Base-by-base conservation (phyloP, 164 flowering plant species). In the Houttuynia cordata region DNA sequence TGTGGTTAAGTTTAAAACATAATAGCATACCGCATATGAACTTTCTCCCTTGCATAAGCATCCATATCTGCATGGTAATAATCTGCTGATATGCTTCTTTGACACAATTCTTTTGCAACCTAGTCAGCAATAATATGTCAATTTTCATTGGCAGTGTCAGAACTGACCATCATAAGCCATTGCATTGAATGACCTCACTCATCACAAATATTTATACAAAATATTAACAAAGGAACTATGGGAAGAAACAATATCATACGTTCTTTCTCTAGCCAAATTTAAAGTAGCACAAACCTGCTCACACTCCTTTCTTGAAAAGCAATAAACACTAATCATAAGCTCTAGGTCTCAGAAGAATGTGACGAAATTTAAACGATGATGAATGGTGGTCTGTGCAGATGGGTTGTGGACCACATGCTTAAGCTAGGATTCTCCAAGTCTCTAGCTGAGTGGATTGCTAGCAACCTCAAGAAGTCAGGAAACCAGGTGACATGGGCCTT, bases 41-140 rank as follows among this genome's bases (percentile, higher is more conserved):
- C 95, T 70, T 74, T 85, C 67, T 81, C 88, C 65, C 99, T 96
- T 58, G 79, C 83, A 76, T 77, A 76, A 58, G 77, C 84, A 75
- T 94, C 99, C 96, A 94, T 90, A 74, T 94, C 96, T 66, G 99
- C 99, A 76, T 94, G 97, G 71, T 94, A 94, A 76, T 83, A 73
- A 70, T 85, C 93, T 65, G 99, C 96, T 24, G 82, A 83, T 49
- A 90, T 84, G 64, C 97, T 95, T 68, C 84, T 75, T 51, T 78
- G 82, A 59, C 90, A 75, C 58, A 94, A 75, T 69, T 91, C 99
- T 61, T 81, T 71, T 61, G 97, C 95, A 76, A 91, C 95, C 99
- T 94, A 68, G 55, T 8, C 10, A 1, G 10, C 15, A n/a, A 52
- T 30, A 42, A 10, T 42, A 3, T 42, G 49, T 42, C 49, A 42